These are phyloP conservation scores for Torulaspora indica DNA, from an alignment of 805 yeast species.

Conservation along the genomic window DNA sequence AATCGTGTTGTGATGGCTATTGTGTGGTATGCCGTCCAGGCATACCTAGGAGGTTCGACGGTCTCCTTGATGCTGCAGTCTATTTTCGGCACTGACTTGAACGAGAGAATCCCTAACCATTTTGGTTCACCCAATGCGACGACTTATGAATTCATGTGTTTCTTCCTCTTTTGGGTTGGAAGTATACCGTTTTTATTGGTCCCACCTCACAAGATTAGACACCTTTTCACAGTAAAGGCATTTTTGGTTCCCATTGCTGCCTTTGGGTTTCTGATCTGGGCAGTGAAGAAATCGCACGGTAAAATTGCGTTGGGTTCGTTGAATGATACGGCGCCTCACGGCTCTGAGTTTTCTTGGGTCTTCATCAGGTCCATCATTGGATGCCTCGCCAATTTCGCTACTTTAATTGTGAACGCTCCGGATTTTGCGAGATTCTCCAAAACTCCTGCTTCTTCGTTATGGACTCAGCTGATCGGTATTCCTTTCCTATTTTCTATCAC, in stretches of 20 bases:
- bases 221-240: conserved; percentile 79
- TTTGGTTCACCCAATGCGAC: conserved; percentile 58
- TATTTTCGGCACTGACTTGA: conserved; percentile 64
- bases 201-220: conserved; percentile 77
- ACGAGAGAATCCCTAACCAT: conserved; percentile 57
- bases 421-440: conserved; percentile 75
- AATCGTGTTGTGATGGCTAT: conserved; percentile 85
- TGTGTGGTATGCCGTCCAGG: conserved; percentile 86
- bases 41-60: conserved; percentile 81
- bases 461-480: conserved; percentile 54
- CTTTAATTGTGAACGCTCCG: conserved; percentile 75
- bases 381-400: conserved; percentile 73
- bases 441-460: conserved; percentile 42
- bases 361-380: conserved; percentile 69
- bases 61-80: conserved; percentile 71
- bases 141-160: conserved; percentile 66
- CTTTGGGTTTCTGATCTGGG: conserved; percentile 77
- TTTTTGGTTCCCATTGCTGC: conserved; percentile 78
- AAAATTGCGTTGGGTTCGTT: conserved; percentile 28
- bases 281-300: conserved; percentile 73
- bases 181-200: conserved; percentile 78
- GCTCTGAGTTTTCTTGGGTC: conserved; percentile 50
- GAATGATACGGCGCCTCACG: conserved; percentile 21
- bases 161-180: conserved; percentile 76
- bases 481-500: conserved; percentile 72